Evolutionary conservation across 2,329 filamentous ascomycete genomes (phyloP), one percentile per base, ranked within the genome.

Genomic region (Diaporthe capsici): DNA sequence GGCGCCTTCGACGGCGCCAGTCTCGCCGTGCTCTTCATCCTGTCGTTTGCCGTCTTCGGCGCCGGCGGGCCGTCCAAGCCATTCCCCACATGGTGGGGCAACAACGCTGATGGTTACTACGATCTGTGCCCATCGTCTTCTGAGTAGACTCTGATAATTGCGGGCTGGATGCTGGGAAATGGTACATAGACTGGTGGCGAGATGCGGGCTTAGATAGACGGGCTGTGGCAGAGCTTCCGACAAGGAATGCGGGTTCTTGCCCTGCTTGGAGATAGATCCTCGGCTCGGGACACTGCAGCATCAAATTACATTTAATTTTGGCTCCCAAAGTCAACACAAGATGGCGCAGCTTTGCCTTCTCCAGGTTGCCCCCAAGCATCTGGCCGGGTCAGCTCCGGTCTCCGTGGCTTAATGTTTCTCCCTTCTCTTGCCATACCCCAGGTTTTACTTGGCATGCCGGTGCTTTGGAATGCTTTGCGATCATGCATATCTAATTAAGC

Each of bases 41-140:
- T 90, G 17, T 90, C 88, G 0, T 90, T 90, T 81, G 88, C 89
- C 1, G 89, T 90, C 0, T 90, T 90, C 72, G 89, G 89, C 0
- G 88, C 87, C 3, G 87, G 87, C 42, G 87, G 87, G 0, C 75
- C 77, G 1, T 80, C 85, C 0, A 79, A 82, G 13, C 84, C 86
- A 0, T 90, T 90, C 78, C 88, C 88, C 0, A 80, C 78, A 2
- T 90, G 89, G 89, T 90, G 88, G 88, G 89, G 89, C 0, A 90
- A 90, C 71, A 89, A 89, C 42, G 75, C 44, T 0, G 80, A 86
- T 34, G 88, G 87, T 1, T 84, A 87, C 78, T 88, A 87, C 63
- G 88, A 90, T 78, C 81, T 84, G 53, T 90, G 88, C 77, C 88
- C 88, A 0, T 68, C 79, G 4, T 1, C 79, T 0, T 1, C 79